These are phyloP conservation scores for Trichosporon asahii DNA, from an alignment of 1,284 basidiomycete genomes.

Conservation along the genomic window DNA sequence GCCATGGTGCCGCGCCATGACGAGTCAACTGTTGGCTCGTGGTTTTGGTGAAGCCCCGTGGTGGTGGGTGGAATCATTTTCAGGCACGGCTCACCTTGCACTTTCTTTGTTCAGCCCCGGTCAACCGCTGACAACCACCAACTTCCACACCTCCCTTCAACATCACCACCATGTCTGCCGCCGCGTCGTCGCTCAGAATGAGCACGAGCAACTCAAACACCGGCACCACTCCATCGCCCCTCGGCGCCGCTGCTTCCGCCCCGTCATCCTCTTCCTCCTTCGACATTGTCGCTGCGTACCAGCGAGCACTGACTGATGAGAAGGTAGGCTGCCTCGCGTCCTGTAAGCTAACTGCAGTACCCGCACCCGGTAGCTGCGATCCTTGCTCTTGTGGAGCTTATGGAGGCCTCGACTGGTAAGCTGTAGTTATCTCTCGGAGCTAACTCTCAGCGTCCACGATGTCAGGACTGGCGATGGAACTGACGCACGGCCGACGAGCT, in stretches of 20 bases:
- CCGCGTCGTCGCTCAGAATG: slow-evolving; percentile 10
- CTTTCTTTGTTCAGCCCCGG: slow-evolving; percentile 4
- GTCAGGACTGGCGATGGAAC: slow-evolving; percentile 46
- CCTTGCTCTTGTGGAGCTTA: slow-evolving; percentile 49
- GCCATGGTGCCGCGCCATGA: not conserved
- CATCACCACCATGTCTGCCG: slow-evolving; percentile 9
- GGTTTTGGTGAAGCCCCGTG: not conserved
- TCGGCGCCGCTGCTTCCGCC: not conserved
- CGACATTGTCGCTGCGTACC: slow-evolving; percentile 48
- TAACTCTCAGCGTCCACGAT: slow-evolving; percentile 42
- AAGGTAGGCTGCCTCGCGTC: slow-evolving; percentile 33
- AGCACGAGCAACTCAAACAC: slow-evolving; percentile 8
- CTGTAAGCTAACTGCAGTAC: slow-evolving; percentile 22
- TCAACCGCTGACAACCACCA: not conserved
- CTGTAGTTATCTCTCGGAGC: not conserved
- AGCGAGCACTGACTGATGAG: slow-evolving; percentile 42
- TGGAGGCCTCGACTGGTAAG: slow-evolving; percentile 50
- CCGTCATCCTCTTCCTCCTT: slow-evolving; percentile 25
- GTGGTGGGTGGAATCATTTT: slow-evolving; percentile 1
- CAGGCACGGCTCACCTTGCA: slow-evolving; percentile 13
- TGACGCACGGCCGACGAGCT: slow-evolving; percentile 38
- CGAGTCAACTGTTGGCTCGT: not conserved
- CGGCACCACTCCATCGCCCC: not conserved
- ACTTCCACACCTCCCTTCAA: not conserved
- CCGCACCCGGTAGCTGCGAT: slow-evolving; percentile 54